Conservation (phyloP, 1,284 basidiomycete genomes). For the Vanrija pseudolonga region DNA sequence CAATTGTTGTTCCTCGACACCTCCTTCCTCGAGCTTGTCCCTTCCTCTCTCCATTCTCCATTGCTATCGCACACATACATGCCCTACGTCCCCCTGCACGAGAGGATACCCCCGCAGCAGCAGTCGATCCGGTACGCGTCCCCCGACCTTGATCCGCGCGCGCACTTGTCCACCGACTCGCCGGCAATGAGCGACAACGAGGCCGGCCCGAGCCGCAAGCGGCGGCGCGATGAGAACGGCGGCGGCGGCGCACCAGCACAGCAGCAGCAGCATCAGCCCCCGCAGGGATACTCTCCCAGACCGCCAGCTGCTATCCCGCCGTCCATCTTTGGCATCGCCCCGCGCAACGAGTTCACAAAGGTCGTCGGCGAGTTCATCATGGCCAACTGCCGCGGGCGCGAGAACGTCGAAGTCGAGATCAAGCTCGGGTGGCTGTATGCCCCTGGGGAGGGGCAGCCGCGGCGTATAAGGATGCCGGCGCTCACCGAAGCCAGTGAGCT, state of each 20-base stretch:
- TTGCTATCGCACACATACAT: not conserved
- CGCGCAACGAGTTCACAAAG: slow-evolving; percentile 88
- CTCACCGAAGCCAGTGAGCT: slow-evolving; percentile 81
- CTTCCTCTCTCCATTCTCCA: no score
- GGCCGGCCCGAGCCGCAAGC: slow-evolving; percentile 29
- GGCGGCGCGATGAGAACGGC: slow-evolving; percentile 18
- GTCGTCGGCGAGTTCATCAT: slow-evolving; percentile 85
- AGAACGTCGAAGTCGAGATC: slow-evolving; percentile 70
- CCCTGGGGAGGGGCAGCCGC: slow-evolving; percentile 21
- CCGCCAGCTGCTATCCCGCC: slow-evolving; percentile 57
- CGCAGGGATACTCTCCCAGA: not conserved
- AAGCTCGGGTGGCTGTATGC: slow-evolving; percentile 82
- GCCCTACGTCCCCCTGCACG: slow-evolving; percentile 37
- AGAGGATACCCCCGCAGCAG: slow-evolving; percentile 20
- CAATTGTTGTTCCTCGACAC: not conserved
- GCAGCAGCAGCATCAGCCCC: not conserved
- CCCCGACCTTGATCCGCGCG: slow-evolving; percentile 31
- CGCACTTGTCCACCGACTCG: not conserved
- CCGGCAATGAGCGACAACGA: slow-evolving; percentile 5
- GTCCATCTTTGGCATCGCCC: slow-evolving; percentile 86
- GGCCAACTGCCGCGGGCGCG: slow-evolving; percentile 41
- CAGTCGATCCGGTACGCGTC: slow-evolving; percentile 27
- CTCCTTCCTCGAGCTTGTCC: no score
- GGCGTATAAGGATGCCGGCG: slow-evolving; percentile 63
- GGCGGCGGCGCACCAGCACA: not conserved